Percentiles rank a stretch among this genome's conserved stretches.
Evolutionary conservation across 805 yeast genomes (phyloP).

Genomic region (Clavispora fructus): DNA sequence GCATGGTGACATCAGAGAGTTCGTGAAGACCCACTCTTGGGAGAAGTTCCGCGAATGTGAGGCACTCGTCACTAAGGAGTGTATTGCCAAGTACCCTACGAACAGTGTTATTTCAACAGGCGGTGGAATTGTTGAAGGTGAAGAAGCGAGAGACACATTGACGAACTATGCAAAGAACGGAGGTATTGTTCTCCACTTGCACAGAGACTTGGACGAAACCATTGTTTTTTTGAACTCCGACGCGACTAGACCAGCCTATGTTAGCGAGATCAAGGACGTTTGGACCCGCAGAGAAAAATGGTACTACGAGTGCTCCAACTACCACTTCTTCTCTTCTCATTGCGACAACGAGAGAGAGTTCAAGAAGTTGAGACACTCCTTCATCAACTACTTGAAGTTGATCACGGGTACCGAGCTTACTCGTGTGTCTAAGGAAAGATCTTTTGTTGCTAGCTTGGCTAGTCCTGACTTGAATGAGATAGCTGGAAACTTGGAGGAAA

Average conservation of each 20-base stretch:
- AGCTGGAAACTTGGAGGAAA: conserved; percentile 42
- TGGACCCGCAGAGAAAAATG: conserved; percentile 78
- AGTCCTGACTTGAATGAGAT: conserved; percentile 51
- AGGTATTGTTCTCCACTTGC: conserved; percentile 85
- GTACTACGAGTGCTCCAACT: conserved; percentile 78
- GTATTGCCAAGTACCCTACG: conserved; percentile 31
- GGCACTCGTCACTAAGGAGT: conserved; percentile 47
- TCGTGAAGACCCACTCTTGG: conserved; percentile 73
- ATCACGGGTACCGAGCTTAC: conserved; percentile 52
- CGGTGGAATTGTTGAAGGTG: conserved; percentile 88
- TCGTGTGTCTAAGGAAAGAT: conserved; percentile 42
- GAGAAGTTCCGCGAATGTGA: conserved; percentile 76
- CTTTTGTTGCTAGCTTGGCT: conserved; percentile 71
- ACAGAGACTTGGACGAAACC: conserved; percentile 79
- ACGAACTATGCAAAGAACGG: conserved; percentile 48
- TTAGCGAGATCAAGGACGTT: conserved; percentile 72
- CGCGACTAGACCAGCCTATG: conserved; percentile 82
- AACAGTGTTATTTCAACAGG: conserved; percentile 86
- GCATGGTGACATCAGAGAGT: conserved; percentile 52
- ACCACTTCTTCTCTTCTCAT: conserved; percentile 70
- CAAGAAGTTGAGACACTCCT: conserved; percentile 50
- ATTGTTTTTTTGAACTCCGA: conserved; percentile 70
- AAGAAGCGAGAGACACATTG: conserved; percentile 59
- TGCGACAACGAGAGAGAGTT: conserved; percentile 55
- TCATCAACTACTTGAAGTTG: conserved; percentile 51